Conservation (phyloP, 1,284 basidiomycete species). For the Ustilago crameri region DNA sequence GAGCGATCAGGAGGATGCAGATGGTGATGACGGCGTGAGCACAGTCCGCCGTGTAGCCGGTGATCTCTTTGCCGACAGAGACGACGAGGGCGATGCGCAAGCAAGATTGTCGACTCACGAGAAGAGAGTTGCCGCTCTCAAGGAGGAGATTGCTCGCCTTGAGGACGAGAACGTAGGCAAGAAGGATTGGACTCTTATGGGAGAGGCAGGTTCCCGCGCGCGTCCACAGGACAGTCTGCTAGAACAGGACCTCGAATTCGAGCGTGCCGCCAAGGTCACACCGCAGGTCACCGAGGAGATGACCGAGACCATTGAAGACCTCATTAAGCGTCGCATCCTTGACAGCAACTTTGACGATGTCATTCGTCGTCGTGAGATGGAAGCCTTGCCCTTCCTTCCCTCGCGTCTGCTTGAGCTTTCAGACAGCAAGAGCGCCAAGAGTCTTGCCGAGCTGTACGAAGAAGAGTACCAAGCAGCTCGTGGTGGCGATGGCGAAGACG, state of each 20-base stretch:
- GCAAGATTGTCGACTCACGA: slow-evolving; percentile 71
- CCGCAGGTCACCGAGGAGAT: slow-evolving; percentile 91
- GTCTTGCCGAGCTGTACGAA: slow-evolving; percentile 95
- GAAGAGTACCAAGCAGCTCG: slow-evolving; percentile 84
- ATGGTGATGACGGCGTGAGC: slow-evolving; percentile 59
- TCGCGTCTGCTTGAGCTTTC: slow-evolving; percentile 89
- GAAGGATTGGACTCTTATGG: slow-evolving; percentile 90
- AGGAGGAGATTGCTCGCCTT: slow-evolving; percentile 72
- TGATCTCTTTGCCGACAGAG: slow-evolving; percentile 73
- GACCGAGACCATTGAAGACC: slow-evolving; percentile 84
- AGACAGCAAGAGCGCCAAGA: slow-evolving; percentile 77
- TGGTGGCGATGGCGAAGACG: slow-evolving; percentile 64
- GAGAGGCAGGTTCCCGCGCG: slow-evolving; percentile 83
- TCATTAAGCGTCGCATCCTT: slow-evolving; percentile 89
- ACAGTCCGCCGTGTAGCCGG: slow-evolving; percentile 71
- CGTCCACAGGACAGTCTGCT: slow-evolving; percentile 91
- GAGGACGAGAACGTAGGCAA: slow-evolving; percentile 73
- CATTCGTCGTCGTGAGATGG: slow-evolving; percentile 79
- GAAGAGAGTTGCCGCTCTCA: slow-evolving; percentile 71
- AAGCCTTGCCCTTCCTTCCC: slow-evolving; percentile 81
- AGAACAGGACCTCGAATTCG: slow-evolving; percentile 94
- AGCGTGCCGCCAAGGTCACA: slow-evolving; percentile 83
- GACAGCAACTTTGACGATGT: slow-evolving; percentile 91
- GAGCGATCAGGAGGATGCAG: slow-evolving; percentile 63
- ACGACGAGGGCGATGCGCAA: slow-evolving; percentile 67